Evolutionary conservation across 805 yeast genomes (phyloP), one percentile per base, ranked within the genome.

Genomic region (Vanderwaltozyma polyspora): DNA sequence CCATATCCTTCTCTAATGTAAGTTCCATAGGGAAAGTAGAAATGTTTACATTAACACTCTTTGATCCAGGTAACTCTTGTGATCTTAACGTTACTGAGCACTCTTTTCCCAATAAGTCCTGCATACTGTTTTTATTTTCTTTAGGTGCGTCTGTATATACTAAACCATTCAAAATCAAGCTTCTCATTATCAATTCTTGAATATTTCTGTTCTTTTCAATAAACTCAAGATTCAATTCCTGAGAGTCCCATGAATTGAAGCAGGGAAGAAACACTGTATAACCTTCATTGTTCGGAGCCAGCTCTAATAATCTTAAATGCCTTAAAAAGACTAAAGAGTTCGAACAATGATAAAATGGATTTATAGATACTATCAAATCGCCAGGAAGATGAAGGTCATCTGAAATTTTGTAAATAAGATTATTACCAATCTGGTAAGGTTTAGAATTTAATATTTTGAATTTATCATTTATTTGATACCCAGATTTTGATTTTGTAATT

Each of bases 201-300:
- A 73, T 65, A 2, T 71, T 59, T 1, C 60, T 61, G 43, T 84
- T 71, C 3, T 54, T 36, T 37, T 73, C 65, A 16, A 87, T 55
- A 51, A 76, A 79, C 28, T 71, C 71, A 32, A 73, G 60, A 4
- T 76, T 67, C 19, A 87, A 60, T 3, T 75, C 81, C 15, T 76
- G 63, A 3, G 60, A 53, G 16, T 68, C 66, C 94, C 95, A 86
- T 0, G 87, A 70, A 28, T 66, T 62, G 21, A 80, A 75, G 37
- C 86, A 77, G 0, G 97, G 97, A 19, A 87, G 60, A 34, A 87
- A 71, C 0, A 79, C 58, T 0, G 95, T 74, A 59, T 85, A 84
- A 0, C 93, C 93, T 15, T 61, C 48, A 15, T 60, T 55, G 38
- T 77, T 79, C 4, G 66, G 67, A 10, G 67, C 59, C 28, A 79